phyloP scores from a whole-genome alignment of 257 asterid genomes.

The Primulina huaijiensis region DNA sequence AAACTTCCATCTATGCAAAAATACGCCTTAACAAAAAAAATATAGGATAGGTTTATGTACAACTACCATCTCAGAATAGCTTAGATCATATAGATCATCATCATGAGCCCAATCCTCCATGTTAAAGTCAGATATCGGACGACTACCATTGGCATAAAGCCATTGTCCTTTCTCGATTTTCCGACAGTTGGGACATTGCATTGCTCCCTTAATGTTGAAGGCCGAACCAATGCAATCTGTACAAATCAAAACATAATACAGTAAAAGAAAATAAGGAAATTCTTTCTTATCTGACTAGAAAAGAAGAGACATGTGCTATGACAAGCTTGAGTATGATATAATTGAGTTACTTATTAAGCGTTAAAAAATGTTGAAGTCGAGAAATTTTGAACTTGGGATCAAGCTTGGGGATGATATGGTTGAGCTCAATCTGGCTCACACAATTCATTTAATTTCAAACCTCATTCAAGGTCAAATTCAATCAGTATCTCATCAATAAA shows the following conservation, averaged over 20 bases:
- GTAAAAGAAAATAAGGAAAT: constrained; percentile 10
- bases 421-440: neutral
- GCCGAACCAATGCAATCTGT: constrained; percentile 99
- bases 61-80: constrained; percentile 84
- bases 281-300: neutral
- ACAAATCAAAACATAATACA: constrained; percentile 18
- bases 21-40: neutral
- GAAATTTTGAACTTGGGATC: neutral
- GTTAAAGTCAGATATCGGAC: constrained; percentile 72
- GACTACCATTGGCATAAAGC: constrained; percentile 85
- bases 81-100: constrained; percentile 83
- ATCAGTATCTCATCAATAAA: too few relatives aligned
- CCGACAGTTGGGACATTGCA: constrained; percentile 99
- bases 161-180: constrained; percentile 96
- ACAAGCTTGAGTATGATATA: neutral
- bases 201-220: constrained; percentile 89
- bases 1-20: constrained; percentile 1
- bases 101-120: constrained; percentile 92
- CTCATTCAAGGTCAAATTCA: neutral
- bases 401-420: neutral
- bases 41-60: constrained; percentile 9
- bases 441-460: neutral
- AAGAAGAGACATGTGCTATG: neutral
- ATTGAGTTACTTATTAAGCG: neutral
- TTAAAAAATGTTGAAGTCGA: too few relatives aligned